These are phyloP conservation scores for Diplodia sapinea DNA, from an alignment of 2,329 filamentous ascomycete genomes.

Conservation along the genomic window DNA sequence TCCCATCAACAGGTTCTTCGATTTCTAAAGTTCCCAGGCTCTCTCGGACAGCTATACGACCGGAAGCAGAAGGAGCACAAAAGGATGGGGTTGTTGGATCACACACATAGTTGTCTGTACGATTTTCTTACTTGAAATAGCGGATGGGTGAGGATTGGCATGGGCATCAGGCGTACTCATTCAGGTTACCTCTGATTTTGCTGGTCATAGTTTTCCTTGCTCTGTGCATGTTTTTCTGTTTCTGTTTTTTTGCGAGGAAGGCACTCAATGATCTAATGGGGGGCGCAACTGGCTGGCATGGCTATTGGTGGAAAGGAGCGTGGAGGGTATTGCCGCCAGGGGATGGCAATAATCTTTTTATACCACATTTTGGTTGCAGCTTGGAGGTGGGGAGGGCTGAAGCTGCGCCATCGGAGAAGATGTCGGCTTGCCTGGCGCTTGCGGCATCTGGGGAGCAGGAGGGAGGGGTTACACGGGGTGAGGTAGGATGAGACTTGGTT, in stretches of 20 bases:
- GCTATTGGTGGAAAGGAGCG: background rate
- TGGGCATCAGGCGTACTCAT: slow-evolving; percentile 3
- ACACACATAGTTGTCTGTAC: background rate
- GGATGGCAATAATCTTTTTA: background rate
- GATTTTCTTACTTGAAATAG: slow-evolving; percentile 9
- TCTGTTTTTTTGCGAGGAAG: background rate
- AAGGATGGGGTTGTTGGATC: background rate
- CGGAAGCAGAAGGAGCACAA: background rate
- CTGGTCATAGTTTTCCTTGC: background rate
- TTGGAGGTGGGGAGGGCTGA: background rate
- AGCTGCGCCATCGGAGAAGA: background rate
- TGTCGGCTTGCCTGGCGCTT: background rate
- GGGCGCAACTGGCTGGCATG: slow-evolving; percentile 11
- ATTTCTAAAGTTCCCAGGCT: background rate
- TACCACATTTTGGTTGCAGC: background rate
- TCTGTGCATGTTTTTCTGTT: background rate
- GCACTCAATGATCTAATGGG: background rate
- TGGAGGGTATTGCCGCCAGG: background rate
- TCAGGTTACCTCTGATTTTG: background rate
- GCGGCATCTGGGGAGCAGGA: background rate
- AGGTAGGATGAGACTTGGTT: background rate
- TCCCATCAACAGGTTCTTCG: background rate
- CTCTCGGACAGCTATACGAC: background rate
- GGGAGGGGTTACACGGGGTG: background rate
- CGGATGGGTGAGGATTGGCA: background rate